phyloP scores from a whole-genome alignment of 345 rosid species.

The Camelina neglecta region DNA sequence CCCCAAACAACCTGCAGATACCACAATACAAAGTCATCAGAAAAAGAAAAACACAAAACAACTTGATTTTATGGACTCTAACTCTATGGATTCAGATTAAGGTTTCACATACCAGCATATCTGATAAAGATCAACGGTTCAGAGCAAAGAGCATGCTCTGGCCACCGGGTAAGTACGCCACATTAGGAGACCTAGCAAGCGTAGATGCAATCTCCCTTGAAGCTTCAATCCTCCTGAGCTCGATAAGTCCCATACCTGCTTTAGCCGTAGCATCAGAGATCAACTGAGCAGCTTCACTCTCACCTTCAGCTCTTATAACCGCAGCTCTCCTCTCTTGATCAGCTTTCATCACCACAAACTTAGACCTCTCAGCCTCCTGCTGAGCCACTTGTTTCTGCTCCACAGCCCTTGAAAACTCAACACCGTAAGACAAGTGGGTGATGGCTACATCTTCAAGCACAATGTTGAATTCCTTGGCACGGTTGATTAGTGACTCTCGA shows the following conservation, averaged over 20 bases:
- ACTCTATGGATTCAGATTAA: neutral
- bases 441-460: slow-evolving; percentile 93
- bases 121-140: slow-evolving; percentile 53
- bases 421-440: slow-evolving; percentile 93
- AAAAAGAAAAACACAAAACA: neutral
- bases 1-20: slow-evolving; percentile 31
- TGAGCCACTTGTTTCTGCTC: slow-evolving; percentile 99
- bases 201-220: slow-evolving; percentile 93
- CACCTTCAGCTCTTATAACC: slow-evolving; percentile 94
- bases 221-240: slow-evolving; percentile 99
- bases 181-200: slow-evolving; percentile 85
- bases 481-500: slow-evolving; percentile 66
- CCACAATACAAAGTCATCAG: slow-evolving; percentile 5
- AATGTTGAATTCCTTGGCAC: slow-evolving; percentile 93
- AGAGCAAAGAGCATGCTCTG: slow-evolving; percentile 80
- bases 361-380: slow-evolving; percentile 98
- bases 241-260: slow-evolving; percentile 90
- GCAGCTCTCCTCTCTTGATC: slow-evolving; percentile 99
- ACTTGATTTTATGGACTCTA: neutral
- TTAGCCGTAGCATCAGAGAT: slow-evolving; percentile 87
- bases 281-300: slow-evolving; percentile 91
- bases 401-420: slow-evolving; percentile 92
- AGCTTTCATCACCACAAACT: slow-evolving; percentile 93
- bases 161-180: slow-evolving; percentile 89
- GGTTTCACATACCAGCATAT: slow-evolving; percentile 13